Percentiles rank a stretch among this genome's conserved stretches.
These are phyloP conservation scores for Colletotrichum musicola DNA, from an alignment of 2,329 filamentous ascomycete genomes.

Conservation along the genomic window DNA sequence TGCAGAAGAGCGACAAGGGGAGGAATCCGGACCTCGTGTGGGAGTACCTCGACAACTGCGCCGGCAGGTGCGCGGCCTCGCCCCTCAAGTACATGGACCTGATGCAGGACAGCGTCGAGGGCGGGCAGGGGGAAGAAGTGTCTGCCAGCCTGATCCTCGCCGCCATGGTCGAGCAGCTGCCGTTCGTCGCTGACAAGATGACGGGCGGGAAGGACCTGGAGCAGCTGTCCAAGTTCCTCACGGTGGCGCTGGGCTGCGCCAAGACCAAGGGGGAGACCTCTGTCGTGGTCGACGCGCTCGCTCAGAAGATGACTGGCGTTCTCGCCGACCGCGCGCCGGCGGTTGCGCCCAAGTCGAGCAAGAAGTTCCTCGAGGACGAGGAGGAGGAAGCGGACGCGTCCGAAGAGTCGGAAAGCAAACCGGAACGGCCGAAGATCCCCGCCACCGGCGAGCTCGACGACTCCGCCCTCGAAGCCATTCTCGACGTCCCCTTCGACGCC, in stretches of 20 bases:
- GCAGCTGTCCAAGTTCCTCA: conserved; percentile 69
- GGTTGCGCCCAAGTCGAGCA: neutral
- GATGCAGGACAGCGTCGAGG: conserved; percentile 64
- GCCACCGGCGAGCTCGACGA: conserved; percentile 44
- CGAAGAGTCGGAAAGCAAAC: neutral
- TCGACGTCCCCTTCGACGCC: conserved; percentile 61
- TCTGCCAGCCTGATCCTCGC: conserved; percentile 75
- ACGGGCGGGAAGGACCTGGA: conserved; percentile 57
- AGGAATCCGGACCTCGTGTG: conserved; percentile 64
- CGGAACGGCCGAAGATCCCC: conserved; percentile 5
- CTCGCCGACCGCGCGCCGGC: conserved; percentile 22
- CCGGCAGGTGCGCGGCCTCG: conserved; percentile 78
- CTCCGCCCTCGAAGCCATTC: conserved; percentile 64
- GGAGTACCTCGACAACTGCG: conserved; percentile 85
- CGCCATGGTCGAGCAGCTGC: conserved; percentile 81
- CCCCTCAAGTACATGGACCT: conserved; percentile 88
- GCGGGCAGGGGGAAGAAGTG: conserved; percentile 44
- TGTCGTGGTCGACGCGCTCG: conserved; percentile 45
- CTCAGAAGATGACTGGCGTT: conserved; percentile 45
- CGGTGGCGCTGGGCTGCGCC: conserved; percentile 67
- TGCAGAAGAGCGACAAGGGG: conserved; percentile 35
- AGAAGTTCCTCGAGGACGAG: conserved; percentile 5
- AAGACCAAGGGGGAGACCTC: conserved; percentile 62
- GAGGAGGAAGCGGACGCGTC: conserved; percentile 4
- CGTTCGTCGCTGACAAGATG: conserved; percentile 69